Percentiles rank a stretch among this genome's conserved stretches.
phyloP scores from a whole-genome alignment of 495 filamentous ascomycete genomes.

The Tuber melanosporum region DNA sequence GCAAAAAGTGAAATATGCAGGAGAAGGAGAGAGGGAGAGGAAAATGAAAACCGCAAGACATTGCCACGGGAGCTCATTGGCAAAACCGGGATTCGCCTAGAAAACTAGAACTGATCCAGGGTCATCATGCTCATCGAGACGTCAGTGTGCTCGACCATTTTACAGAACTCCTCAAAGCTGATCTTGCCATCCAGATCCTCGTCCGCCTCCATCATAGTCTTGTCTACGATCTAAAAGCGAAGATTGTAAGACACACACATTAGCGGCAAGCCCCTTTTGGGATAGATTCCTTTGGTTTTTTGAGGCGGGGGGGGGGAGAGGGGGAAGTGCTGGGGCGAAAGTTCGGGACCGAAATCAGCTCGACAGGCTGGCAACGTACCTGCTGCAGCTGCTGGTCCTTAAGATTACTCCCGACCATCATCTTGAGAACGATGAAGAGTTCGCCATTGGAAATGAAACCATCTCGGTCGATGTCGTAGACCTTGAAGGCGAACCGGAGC shows the following conservation, averaged over 20 bases:
- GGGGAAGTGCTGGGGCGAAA: slow-evolving; percentile 18
- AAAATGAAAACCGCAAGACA: neutral
- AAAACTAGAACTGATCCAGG: slow-evolving; percentile 33
- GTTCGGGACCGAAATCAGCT: slow-evolving; percentile 6
- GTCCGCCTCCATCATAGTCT: slow-evolving; percentile 99
- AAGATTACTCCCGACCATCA: slow-evolving; percentile 99
- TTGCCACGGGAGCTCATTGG: slow-evolving; percentile 6
- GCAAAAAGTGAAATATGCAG: slow-evolving; percentile 10
- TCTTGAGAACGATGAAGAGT: slow-evolving; percentile 98
- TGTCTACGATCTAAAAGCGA: slow-evolving; percentile 69
- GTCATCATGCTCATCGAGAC: slow-evolving; percentile 91
- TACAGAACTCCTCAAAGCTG: slow-evolving; percentile 96
- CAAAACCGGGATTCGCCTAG: slow-evolving; percentile 24
- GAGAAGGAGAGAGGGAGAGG: neutral
- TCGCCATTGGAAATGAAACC: slow-evolving; percentile 98
- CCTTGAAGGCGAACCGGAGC: slow-evolving; percentile 94
- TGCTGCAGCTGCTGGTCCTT: slow-evolving; percentile 99
- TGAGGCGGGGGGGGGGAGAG: slow-evolving; percentile 9
- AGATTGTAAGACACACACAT: slow-evolving; percentile 31
- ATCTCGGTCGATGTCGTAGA: slow-evolving; percentile 98
- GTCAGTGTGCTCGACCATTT: slow-evolving; percentile 98
- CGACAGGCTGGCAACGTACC: slow-evolving; percentile 42
- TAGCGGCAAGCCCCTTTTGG: slow-evolving; percentile 22
- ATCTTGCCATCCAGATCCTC: slow-evolving; percentile 94
- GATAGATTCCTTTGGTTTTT: slow-evolving; percentile 16